Evolutionary conservation across 2,329 filamentous ascomycete species (phyloP).

Genomic region (Neurospora crassa): DNA sequence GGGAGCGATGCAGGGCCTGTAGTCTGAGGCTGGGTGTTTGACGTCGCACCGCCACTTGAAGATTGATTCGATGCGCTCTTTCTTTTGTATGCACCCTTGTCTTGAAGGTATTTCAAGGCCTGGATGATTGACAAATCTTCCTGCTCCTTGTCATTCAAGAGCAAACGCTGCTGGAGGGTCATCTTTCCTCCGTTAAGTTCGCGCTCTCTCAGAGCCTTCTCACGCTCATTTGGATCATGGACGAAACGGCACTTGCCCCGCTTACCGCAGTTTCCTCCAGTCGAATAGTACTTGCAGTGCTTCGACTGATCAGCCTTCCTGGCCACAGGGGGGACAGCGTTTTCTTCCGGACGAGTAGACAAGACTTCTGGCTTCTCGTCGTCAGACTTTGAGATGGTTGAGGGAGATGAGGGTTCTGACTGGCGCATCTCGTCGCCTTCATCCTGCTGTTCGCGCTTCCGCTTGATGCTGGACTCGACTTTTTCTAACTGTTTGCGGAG

Average conservation of each 20-base stretch:
- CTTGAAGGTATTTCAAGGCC: slow-evolving; percentile 55
- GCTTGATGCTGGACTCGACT: slow-evolving; percentile 60
- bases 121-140: slow-evolving; percentile 57
- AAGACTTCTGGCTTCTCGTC: slow-evolving; percentile 50
- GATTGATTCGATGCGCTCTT: slow-evolving; percentile 7
- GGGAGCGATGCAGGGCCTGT: slow-evolving; percentile 11
- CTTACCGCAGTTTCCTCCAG: slow-evolving; percentile 59
- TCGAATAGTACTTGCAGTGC: slow-evolving; percentile 64
- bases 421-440: slow-evolving; percentile 57
- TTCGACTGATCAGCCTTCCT: slow-evolving; percentile 52
- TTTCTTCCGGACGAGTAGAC: slow-evolving; percentile 36
- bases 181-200: slow-evolving; percentile 56
- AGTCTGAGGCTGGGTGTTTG: slow-evolving; percentile 16
- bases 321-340: slow-evolving; percentile 32
- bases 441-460: slow-evolving; percentile 58
- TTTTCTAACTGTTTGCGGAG: slow-evolving; percentile 56
- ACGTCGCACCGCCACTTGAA: slow-evolving; percentile 8
- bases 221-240: slow-evolving; percentile 53
- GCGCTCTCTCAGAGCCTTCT: slow-evolving; percentile 53
- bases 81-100: slow-evolving; percentile 43
- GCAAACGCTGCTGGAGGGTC: slow-evolving; percentile 55
- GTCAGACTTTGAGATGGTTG: slow-evolving; percentile 39
- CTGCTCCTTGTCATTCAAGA: slow-evolving; percentile 59
- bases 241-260: slow-evolving; percentile 69
- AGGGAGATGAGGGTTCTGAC: slow-evolving; percentile 28